Evolutionary conservation across 1,284 basidiomycete genomes (phyloP).

Genomic region (Xerocomus nothofagi): DNA sequence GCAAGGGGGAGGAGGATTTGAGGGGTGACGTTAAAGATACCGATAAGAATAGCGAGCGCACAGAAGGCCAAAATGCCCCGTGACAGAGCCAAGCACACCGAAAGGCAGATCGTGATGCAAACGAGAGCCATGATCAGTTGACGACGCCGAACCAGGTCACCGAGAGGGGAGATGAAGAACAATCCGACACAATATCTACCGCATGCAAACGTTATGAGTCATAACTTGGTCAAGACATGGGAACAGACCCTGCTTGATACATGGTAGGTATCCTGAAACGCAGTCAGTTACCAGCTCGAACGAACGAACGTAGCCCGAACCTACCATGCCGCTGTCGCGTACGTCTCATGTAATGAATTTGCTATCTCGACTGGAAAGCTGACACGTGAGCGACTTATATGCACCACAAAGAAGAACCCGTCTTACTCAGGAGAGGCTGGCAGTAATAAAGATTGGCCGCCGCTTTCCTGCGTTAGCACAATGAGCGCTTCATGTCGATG

Average conservation of each 20-base stretch:
- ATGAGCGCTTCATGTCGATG: conserved; percentile 28
- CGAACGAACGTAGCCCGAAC: conserved; percentile 2
- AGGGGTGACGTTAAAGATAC: conserved; percentile 55
- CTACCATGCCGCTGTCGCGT: conserved; percentile 56
- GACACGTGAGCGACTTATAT: conserved; percentile 5
- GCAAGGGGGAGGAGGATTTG: conserved; percentile 64
- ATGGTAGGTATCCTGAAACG: conserved; percentile 47
- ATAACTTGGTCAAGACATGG: background rate
- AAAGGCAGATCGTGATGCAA: conserved; percentile 47
- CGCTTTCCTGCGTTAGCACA: conserved; percentile 32
- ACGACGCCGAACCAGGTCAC: conserved; percentile 62
- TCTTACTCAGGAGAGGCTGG: conserved; percentile 67
- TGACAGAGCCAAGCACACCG: conserved; percentile 58
- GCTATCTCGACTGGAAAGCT: conserved; percentile 50
- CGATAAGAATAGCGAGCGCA: conserved; percentile 56
- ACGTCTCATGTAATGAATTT: conserved; percentile 52
- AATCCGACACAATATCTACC: conserved; percentile 58
- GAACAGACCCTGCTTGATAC: conserved; percentile 47
- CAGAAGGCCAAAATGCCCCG: conserved; percentile 49
- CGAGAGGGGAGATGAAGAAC: conserved; percentile 62
- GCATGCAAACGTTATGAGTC: background rate
- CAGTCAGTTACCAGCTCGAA: background rate
- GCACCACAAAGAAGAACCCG: background rate
- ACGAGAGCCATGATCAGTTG: conserved; percentile 54
- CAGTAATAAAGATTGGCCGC: conserved; percentile 73